Conservation (phyloP, 441 rosid species). For the Adansonia grandidieri region DNA sequence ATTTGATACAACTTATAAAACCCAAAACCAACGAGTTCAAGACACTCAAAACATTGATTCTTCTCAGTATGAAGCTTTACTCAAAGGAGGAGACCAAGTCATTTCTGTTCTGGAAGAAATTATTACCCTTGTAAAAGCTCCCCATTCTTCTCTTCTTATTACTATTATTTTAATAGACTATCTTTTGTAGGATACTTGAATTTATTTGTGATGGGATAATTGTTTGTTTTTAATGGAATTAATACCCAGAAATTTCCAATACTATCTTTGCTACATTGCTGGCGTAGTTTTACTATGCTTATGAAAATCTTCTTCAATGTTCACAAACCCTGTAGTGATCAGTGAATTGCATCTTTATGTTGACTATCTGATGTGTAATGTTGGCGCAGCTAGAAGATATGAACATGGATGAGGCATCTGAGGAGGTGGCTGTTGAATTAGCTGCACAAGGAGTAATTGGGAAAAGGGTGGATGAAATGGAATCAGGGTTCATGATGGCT, state of each 20-base stretch:
- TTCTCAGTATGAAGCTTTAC: constrained; percentile 68
- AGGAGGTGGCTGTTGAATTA: constrained; percentile 86
- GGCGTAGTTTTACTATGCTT: neutral
- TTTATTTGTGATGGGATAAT: neutral
- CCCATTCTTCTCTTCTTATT: neutral
- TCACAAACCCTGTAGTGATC: constrained; percentile 3
- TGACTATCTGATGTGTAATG: constrained; percentile 11
- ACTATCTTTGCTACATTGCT: neutral
- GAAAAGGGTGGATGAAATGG: constrained; percentile 90
- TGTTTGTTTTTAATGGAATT: neutral
- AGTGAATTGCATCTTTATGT: neutral
- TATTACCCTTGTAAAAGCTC: constrained; percentile 64
- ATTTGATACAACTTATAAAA: constrained; percentile 35
- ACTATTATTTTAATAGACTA: neutral
- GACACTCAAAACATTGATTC: constrained; percentile 51
- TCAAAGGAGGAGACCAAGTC: constrained; percentile 88
- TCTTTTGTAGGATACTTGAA: neutral
- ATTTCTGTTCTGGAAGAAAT: constrained; percentile 86
- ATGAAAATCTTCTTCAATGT: neutral
- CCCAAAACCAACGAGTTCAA: constrained; percentile 35
- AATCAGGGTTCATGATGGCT: constrained; percentile 93
- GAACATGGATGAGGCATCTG: constrained; percentile 91
- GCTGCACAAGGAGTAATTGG: constrained; percentile 96
- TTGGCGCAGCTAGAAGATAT: constrained; percentile 70
- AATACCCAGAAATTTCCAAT: neutral